Conservation (phyloP, 2,329 filamentous ascomycete genomes). For the Hirsutella thompsonii region DNA sequence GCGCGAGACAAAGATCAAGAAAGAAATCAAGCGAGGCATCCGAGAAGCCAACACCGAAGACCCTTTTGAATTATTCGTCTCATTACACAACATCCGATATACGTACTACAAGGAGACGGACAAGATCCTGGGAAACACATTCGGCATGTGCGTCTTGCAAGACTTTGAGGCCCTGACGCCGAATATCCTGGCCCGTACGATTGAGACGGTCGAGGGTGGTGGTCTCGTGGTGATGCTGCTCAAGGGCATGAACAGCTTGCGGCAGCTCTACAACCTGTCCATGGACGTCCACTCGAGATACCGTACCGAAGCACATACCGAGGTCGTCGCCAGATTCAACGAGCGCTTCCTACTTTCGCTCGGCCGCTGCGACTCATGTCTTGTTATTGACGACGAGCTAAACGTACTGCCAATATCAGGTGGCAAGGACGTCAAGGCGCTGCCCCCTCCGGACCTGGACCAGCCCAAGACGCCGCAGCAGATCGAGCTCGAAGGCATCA, state of each 20-base stretch:
- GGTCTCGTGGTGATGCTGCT: constrained; percentile 80
- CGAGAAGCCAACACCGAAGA: constrained; percentile 88
- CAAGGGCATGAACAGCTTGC: constrained; percentile 94
- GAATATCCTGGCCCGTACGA: constrained; percentile 86
- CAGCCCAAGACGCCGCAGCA: constrained; percentile 59
- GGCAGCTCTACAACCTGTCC: constrained; percentile 89
- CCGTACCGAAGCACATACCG: constrained; percentile 87
- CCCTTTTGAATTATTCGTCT: constrained; percentile 94
- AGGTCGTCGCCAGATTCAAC: constrained; percentile 93
- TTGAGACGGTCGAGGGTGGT: constrained; percentile 95
- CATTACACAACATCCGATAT: constrained; percentile 93
- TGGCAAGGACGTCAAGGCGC: constrained; percentile 73
- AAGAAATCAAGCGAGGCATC: constrained; percentile 89
- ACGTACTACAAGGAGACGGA: constrained; percentile 99
- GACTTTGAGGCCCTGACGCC: constrained; percentile 97
- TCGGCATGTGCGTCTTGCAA: constrained; percentile 95
- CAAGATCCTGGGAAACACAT: constrained; percentile 95
- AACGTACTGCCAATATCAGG: constrained; percentile 96
- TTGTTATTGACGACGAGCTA: constrained; percentile 94
- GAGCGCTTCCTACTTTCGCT: constrained; percentile 93
- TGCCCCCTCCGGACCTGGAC: constrained; percentile 65
- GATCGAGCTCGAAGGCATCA: constrained; percentile 72
- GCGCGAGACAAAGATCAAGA: constrained; percentile 96
- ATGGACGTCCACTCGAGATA: constrained; percentile 98
- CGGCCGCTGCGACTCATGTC: constrained; percentile 85